phyloP scores from a whole-genome alignment of 2,329 filamentous ascomycete genomes.

The Diatrype stigma region DNA sequence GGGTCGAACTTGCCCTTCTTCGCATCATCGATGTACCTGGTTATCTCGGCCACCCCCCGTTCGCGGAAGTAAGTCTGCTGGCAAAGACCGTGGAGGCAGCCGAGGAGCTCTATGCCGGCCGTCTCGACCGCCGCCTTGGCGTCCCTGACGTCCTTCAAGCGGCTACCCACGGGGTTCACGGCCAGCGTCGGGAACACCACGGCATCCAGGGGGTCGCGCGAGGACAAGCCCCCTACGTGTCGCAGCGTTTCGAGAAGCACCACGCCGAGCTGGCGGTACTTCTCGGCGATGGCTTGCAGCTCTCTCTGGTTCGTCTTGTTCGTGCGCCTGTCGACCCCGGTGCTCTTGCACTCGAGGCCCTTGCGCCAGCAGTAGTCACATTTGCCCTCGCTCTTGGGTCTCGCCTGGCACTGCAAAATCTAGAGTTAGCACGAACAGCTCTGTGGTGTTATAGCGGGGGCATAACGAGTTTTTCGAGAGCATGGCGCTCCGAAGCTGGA shows the following conservation, averaged over 20 bases:
- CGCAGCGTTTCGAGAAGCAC: background rate
- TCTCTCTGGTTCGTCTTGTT: background rate
- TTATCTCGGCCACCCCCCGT: too few relatives aligned
- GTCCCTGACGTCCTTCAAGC: background rate
- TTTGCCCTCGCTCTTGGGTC: too few relatives aligned
- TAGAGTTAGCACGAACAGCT: too few relatives aligned
- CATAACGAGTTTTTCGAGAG: too few relatives aligned
- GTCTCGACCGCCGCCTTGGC: background rate
- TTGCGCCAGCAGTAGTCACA: background rate
- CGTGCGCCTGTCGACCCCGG: background rate
- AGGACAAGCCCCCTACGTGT: background rate
- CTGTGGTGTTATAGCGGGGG: too few relatives aligned
- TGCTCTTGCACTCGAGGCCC: background rate
- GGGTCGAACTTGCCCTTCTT: too few relatives aligned
- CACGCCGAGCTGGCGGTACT: background rate
- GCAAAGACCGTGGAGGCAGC: background rate
- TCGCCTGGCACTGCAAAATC: too few relatives aligned
- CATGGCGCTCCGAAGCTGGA: too few relatives aligned
- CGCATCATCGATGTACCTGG: too few relatives aligned
- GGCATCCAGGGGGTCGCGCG: background rate
- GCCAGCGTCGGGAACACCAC: background rate
- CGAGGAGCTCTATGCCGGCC: background rate
- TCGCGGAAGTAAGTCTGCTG: background rate
- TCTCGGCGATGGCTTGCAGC: background rate
- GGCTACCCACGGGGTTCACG: background rate